Conservation (phyloP, 140 eudicot species). For the Senecio squalidus region DNA sequence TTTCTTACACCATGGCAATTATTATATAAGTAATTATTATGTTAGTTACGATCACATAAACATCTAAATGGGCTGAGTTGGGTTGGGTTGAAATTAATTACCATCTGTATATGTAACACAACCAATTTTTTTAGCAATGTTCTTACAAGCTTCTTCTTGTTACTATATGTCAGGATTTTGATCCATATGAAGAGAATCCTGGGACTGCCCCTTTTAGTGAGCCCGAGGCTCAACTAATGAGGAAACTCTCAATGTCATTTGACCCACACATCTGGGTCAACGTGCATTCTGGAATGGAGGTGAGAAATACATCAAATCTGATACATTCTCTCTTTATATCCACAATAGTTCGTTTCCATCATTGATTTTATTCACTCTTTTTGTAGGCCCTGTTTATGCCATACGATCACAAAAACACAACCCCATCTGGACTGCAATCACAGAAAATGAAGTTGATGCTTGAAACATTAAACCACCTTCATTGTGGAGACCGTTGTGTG, state of each 20-base stretch:
- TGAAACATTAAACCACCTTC: slow-evolving; percentile 59
- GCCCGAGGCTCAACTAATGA: slow-evolving; percentile 90
- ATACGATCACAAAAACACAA: slow-evolving; percentile 9
- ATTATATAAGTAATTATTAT: too few relatives aligned
- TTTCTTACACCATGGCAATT: neutral
- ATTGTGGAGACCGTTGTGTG: slow-evolving; percentile 58
- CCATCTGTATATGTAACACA: too few relatives aligned
- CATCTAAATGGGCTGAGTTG: neutral
- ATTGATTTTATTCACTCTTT: neutral
- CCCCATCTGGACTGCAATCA: slow-evolving; percentile 46
- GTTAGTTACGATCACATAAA: too few relatives aligned
- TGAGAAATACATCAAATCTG: slow-evolving; percentile 17
- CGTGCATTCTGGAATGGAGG: slow-evolving; percentile 99
- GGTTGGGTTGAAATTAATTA: neutral
- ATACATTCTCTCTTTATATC: neutral
- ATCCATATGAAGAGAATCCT: slow-evolving; percentile 95
- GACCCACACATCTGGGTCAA: slow-evolving; percentile 97
- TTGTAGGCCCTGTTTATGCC: slow-evolving; percentile 43
- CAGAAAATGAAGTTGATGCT: slow-evolving; percentile 66
- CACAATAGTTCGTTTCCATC: slow-evolving; percentile 1
- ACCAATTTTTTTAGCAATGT: neutral
- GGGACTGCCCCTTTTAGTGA: slow-evolving; percentile 91
- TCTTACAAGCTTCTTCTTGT: slow-evolving; percentile 5
- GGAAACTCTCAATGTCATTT: slow-evolving; percentile 68
- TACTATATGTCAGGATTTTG: slow-evolving; percentile 59